Percentiles rank a stretch among this genome's conserved stretches.
These are phyloP conservation scores for Aegilops tauschii DNA, from an alignment of 176 grass and related monocot species.

Conservation along the genomic window DNA sequence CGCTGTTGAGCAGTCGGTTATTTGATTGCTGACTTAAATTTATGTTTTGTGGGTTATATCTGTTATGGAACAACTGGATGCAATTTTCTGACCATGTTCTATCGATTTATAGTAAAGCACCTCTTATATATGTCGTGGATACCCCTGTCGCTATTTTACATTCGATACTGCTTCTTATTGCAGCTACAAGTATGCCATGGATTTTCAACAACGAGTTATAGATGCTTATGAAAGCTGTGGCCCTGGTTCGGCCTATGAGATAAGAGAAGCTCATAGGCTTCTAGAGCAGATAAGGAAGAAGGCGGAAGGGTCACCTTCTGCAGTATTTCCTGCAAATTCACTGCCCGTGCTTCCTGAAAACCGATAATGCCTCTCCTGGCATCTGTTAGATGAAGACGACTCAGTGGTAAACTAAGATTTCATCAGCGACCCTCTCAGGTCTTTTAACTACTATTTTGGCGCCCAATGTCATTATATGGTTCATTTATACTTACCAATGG, in stretches of 20 bases:
- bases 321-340: constrained; percentile 61
- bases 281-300: constrained; percentile 52
- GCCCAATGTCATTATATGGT: not conserved
- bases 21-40: not conserved
- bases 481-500: not conserved
- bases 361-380: constrained; percentile 9
- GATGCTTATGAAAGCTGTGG: constrained; percentile 44
- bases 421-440: not conserved
- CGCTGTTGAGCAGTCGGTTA: not conserved
- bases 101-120: not conserved
- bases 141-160: not conserved
- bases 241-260: constrained; percentile 9
- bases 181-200: constrained; percentile 52
- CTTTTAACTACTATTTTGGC: constrained; percentile 9
- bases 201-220: constrained; percentile 52
- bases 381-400: constrained; percentile 18
- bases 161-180: constrained; percentile 18
- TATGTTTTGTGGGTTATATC: not conserved
- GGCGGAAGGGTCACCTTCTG: constrained; percentile 36
- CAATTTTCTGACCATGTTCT: not conserved
- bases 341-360: constrained; percentile 31
- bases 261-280: constrained; percentile 50
- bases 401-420: constrained; percentile 13
- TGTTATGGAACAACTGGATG: constrained; percentile 14
- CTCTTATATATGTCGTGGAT: not conserved